phyloP scores from a whole-genome alignment of 2,329 filamentous ascomycete genomes.

The Aureobasidium sp. region DNA sequence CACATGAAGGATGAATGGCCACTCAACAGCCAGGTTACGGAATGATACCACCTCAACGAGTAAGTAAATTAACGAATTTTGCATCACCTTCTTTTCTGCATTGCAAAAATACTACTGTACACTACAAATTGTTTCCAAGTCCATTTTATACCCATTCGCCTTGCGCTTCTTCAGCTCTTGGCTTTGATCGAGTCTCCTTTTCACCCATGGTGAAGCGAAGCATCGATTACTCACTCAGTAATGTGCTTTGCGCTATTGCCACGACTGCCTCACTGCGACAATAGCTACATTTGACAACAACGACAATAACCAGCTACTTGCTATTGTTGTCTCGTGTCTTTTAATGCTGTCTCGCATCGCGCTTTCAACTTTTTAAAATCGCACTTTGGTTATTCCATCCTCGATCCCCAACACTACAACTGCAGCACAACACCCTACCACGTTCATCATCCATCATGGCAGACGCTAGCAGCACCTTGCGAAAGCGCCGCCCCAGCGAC shows the following conservation, averaged over 20 bases:
- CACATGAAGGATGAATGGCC: constrained; percentile 12
- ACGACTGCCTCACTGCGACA: background rate
- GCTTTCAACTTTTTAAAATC: background rate
- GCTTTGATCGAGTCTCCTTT: background rate
- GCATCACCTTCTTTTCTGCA: background rate
- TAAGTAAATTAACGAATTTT: constrained; percentile 12
- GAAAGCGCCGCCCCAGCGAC: background rate
- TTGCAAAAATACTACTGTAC: background rate
- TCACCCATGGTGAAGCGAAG: background rate
- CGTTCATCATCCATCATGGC: background rate
- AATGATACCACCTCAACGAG: constrained; percentile 18
- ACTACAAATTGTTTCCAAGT: background rate
- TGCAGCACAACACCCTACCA: background rate
- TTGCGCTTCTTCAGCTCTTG: background rate
- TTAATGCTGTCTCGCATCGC: background rate
- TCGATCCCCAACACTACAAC: background rate
- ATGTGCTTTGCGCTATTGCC: background rate
- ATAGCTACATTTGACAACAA: background rate
- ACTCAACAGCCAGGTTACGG: constrained; percentile 14
- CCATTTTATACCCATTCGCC: background rate
- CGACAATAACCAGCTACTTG: background rate
- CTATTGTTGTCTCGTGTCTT: background rate
- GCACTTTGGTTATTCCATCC: background rate
- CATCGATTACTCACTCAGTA: background rate
- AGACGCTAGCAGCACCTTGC: background rate